A percentile compares a stretch with the other conserved stretches of the same genome.
Conservation (phyloP, 2,329 filamentous ascomycete species). For the Phoma sp. region DNA sequence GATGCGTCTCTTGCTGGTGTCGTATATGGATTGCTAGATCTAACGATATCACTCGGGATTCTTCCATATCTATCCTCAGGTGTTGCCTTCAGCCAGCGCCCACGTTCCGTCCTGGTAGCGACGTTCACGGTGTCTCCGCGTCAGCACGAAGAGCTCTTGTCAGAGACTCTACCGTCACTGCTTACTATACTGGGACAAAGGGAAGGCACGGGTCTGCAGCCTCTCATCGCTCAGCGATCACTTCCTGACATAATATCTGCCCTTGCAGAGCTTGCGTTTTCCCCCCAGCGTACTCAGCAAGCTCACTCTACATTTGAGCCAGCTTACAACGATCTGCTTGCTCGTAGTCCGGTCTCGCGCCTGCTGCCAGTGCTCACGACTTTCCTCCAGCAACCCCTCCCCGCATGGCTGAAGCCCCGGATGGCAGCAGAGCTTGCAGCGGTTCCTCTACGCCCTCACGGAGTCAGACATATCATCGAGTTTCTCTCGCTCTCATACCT, state of each 20-base stretch:
- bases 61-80: constrained; percentile 44
- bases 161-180: constrained; percentile 23
- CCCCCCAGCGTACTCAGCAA: constrained; percentile 26
- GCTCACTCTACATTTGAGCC: constrained; percentile 20
- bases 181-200: constrained; percentile 35
- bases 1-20: constrained; percentile 47
- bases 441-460: constrained; percentile 66
- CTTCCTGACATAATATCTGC: constrained; percentile 46
- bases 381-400: constrained; percentile 67
- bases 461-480: constrained; percentile 71
- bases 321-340: constrained; percentile 28
- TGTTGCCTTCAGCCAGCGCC: constrained; percentile 43
- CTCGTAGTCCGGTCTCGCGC: constrained; percentile 55
- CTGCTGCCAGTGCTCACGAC: constrained; percentile 68
- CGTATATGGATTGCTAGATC: constrained; percentile 49
- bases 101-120: constrained; percentile 40
- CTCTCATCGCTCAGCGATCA: constrained; percentile 44
- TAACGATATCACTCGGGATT: constrained; percentile 42
- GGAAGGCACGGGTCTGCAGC: constrained; percentile 40
- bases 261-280: constrained; percentile 44
- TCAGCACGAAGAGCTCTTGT: constrained; percentile 22
- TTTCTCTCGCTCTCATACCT: constrained; percentile 75
- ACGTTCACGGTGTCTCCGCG: constrained; percentile 17
- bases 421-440: constrained; percentile 65
- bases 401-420: constrained; percentile 65